Conservation (phyloP, 352 stramenopile species). For the Elongisporangium anandrum region DNA sequence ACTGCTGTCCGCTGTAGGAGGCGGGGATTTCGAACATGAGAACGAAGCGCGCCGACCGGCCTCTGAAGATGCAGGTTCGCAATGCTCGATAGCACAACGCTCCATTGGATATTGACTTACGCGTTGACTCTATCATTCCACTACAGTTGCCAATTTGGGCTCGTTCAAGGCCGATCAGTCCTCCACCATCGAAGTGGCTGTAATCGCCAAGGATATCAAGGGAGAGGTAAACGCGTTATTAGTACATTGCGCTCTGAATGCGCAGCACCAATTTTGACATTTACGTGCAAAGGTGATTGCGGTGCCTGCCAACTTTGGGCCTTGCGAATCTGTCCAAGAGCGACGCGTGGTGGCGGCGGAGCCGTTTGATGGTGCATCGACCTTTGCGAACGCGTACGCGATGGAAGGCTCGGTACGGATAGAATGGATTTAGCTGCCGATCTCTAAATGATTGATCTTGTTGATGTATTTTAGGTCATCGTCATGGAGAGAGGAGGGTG, state of each 20-base stretch:
- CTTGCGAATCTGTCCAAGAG: slow-evolving; percentile 49
- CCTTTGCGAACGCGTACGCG: slow-evolving; percentile 30
- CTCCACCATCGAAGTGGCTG: slow-evolving; percentile 63
- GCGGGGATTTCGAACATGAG: slow-evolving; percentile 24
- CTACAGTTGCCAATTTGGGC: slow-evolving; percentile 45
- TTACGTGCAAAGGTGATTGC: slow-evolving; percentile 45
- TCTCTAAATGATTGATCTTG: background rate
- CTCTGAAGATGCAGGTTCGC: slow-evolving; percentile 42
- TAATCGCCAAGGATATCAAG: slow-evolving; percentile 66
- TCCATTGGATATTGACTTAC: background rate
- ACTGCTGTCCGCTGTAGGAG: slow-evolving; percentile 24
- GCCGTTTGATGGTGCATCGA: slow-evolving; percentile 47
- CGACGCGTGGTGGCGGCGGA: slow-evolving; percentile 40
- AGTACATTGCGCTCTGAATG: no score
- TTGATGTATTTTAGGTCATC: slow-evolving; percentile 32
- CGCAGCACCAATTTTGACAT: no score
- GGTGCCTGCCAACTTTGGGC: slow-evolving; percentile 72
- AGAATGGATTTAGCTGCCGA: background rate
- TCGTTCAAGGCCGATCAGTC: slow-evolving; percentile 67
- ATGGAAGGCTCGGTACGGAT: slow-evolving; percentile 41
- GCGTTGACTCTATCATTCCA: background rate
- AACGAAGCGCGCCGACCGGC: slow-evolving; percentile 31
- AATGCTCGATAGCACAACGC: background rate
- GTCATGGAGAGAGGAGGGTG: slow-evolving; percentile 67
- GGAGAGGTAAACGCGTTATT: no score